Evolutionary conservation across 352 stramenopile genomes (phyloP).

Genomic region (Lagenidium sp.): DNA sequence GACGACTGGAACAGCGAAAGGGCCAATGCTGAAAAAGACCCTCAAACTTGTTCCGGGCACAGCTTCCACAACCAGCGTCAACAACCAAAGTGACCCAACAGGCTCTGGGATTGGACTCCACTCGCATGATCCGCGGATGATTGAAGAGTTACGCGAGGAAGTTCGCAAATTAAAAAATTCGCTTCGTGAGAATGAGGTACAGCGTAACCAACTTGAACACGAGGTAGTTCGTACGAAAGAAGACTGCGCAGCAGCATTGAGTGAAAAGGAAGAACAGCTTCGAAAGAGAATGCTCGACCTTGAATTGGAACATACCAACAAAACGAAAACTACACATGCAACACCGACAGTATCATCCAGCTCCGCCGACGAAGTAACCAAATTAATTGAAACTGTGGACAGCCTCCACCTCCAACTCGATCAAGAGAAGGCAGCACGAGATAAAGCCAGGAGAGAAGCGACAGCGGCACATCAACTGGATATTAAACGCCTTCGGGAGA

Average conservation of each 20-base stretch:
- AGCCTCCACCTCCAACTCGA: constrained; percentile 51
- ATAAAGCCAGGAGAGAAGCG: constrained; percentile 27
- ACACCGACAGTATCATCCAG: no score
- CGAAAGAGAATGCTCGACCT: constrained; percentile 39
- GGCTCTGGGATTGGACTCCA: no score
- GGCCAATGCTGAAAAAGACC: no score
- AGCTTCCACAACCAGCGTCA: no score
- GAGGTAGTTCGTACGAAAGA: constrained; percentile 23
- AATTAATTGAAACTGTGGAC: constrained; percentile 70
- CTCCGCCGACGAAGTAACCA: constrained; percentile 38
- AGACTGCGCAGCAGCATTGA: constrained; percentile 20
- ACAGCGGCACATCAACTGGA: constrained; percentile 34
- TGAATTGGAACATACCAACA: background rate
- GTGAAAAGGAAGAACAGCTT: constrained; percentile 48
- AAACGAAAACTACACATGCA: background rate
- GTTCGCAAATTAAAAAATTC: no score
- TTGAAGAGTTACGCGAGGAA: no score
- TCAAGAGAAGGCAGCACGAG: constrained; percentile 24
- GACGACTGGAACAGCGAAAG: no score
- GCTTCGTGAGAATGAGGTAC: no score
- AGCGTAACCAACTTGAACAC: no score
- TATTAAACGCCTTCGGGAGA: constrained; percentile 49
- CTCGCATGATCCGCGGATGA: no score
- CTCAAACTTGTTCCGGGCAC: no score
- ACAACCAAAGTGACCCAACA: no score